These are phyloP conservation scores for Dichomitus squalens DNA, from an alignment of 1,284 basidiomycete genomes.

Conservation along the genomic window DNA sequence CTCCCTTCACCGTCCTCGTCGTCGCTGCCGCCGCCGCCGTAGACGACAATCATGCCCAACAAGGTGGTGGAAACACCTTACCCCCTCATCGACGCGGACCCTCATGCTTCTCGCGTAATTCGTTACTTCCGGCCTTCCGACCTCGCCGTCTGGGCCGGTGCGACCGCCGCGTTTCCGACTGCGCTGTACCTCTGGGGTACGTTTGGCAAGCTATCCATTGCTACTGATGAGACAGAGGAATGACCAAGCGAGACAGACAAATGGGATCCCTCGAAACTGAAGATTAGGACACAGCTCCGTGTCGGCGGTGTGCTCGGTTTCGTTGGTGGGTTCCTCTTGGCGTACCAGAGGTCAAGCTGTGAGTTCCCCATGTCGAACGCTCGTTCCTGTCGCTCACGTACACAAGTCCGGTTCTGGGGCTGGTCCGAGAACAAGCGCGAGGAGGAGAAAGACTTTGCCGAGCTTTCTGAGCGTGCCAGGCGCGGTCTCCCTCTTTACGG, in stretches of 20 bases:
- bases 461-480: conserved; percentile 70
- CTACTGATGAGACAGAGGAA: background rate
- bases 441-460: conserved; percentile 72
- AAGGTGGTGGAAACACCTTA: conserved; percentile 74
- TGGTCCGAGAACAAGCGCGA: conserved; percentile 92
- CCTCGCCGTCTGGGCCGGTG: conserved; percentile 83
- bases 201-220: conserved; percentile 26
- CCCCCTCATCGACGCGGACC: conserved; percentile 91
- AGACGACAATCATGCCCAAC: conserved; percentile 57
- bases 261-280: conserved; percentile 45
- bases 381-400: background rate
- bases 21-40: conserved; percentile 22
- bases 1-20: conserved; percentile 13
- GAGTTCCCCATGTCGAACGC: conserved; percentile 37
- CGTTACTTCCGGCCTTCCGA: conserved; percentile 90
- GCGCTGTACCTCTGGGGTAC: conserved; percentile 78
- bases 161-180: conserved; percentile 79
- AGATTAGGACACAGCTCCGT: conserved; percentile 44
- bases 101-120: conserved; percentile 87
- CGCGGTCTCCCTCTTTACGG: conserved; percentile 87
- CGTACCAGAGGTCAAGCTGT: conserved; percentile 91
- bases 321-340: conserved; percentile 89
- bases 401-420: conserved; percentile 92
- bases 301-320: conserved; percentile 64
- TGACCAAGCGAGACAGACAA: conserved; percentile 39